phyloP scores from a whole-genome alignment of 768 basidiomycete genomes.

The Amanita inopinata region DNA sequence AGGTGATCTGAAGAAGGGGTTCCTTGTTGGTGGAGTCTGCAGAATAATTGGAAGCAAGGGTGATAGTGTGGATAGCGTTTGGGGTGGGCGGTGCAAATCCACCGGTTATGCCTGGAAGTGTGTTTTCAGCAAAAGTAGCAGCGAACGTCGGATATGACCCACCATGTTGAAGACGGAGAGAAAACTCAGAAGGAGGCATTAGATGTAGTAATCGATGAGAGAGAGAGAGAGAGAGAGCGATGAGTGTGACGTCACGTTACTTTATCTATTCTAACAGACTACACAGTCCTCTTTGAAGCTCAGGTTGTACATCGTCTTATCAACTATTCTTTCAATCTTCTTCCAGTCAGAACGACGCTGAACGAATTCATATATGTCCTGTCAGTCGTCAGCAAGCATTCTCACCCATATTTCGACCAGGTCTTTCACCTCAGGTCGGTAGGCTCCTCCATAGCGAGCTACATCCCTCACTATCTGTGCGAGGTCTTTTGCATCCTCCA shows the following conservation, averaged over 20 bases:
- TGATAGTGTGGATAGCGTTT: slow-evolving; percentile 42
- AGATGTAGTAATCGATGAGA: neutral
- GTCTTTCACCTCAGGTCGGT: slow-evolving; percentile 73
- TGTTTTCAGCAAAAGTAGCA: neutral
- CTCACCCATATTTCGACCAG: neutral
- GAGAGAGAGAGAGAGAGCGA: neutral
- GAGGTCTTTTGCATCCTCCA: slow-evolving; percentile 91
- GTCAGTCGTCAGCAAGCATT: neutral
- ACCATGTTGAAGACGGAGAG: slow-evolving; percentile 56
- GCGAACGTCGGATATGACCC: slow-evolving; percentile 6
- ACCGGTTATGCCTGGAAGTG: slow-evolving; percentile 53
- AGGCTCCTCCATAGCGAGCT: slow-evolving; percentile 90
- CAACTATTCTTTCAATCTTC: slow-evolving; percentile 94
- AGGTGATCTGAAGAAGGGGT: slow-evolving; percentile 29
- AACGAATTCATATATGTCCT: slow-evolving; percentile 95
- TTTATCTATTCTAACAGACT: slow-evolving; percentile 7
- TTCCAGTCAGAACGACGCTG: slow-evolving; percentile 96
- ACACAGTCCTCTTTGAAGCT: slow-evolving; percentile 91
- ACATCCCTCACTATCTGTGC: slow-evolving; percentile 95
- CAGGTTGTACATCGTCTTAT: slow-evolving; percentile 90
- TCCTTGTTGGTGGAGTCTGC: slow-evolving; percentile 3
- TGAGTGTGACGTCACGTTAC: slow-evolving; percentile 6
- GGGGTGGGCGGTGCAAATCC: slow-evolving; percentile 69
- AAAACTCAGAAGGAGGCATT: slow-evolving; percentile 46
- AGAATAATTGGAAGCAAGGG: slow-evolving; percentile 24